Percentiles rank a stretch among this genome's conserved stretches.
phyloP scores from a whole-genome alignment of 768 basidiomycete genomes.

The Mycena galopus region DNA sequence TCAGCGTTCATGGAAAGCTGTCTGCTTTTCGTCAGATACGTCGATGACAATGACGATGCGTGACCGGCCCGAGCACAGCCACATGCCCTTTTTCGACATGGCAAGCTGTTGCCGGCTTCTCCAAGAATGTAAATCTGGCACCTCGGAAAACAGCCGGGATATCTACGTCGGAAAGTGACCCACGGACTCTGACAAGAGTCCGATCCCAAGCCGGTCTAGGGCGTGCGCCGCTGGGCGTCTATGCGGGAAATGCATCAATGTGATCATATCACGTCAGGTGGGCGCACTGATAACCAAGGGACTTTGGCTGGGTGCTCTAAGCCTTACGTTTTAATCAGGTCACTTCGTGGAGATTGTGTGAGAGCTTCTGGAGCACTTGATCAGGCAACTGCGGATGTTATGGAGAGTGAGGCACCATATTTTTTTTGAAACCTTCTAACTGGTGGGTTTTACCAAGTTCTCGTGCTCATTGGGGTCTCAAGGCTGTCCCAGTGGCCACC shows the following conservation, averaged over 20 bases:
- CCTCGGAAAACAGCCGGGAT: neutral
- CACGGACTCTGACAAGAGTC: too few species aligned
- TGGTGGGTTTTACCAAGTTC: neutral
- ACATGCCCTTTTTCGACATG: too few species aligned
- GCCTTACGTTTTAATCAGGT: neutral
- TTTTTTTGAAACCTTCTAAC: neutral
- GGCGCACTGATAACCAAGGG: slow-evolving; percentile 7
- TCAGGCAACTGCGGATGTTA: neutral
- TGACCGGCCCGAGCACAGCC: too few species aligned
- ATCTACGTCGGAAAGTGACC: neutral
- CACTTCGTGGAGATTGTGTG: neutral
- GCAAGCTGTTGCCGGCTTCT: neutral
- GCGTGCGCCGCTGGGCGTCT: neutral
- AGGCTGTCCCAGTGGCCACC: neutral
- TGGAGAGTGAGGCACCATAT: neutral
- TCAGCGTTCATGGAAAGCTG: too few species aligned
- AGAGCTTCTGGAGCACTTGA: too few species aligned
- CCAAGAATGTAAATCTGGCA: neutral
- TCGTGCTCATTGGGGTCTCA: neutral
- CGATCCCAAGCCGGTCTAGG: neutral
- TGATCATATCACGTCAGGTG: neutral
- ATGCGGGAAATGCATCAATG: slow-evolving; percentile 7
- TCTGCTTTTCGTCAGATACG: too few species aligned
- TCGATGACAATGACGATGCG: too few species aligned
- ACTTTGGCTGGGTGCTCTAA: neutral